phyloP scores from a whole-genome alignment of 1,139 yeast genomes.

The Diutina catenulata region DNA sequence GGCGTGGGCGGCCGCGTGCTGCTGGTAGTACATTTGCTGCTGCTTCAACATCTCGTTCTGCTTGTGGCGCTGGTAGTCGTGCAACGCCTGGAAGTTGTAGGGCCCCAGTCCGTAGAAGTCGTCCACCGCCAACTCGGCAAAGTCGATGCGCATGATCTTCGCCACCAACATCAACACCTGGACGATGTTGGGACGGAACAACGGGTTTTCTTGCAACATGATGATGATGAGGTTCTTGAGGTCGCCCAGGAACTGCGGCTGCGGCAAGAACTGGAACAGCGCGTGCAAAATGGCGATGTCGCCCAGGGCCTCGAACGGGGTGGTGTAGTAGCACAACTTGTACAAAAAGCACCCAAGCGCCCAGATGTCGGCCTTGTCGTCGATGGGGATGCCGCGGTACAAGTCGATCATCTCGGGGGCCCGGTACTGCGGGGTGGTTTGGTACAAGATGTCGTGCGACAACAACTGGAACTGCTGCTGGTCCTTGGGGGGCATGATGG shows the following conservation, averaged over 20 bases:
- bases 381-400: conserved; percentile 53
- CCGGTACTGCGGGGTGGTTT: conserved; percentile 76
- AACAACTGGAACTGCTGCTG: conserved; percentile 49
- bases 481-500: conserved; percentile 52
- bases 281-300: conserved; percentile 66
- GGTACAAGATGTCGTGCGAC: conserved; percentile 57
- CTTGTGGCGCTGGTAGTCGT: conserved; percentile 30
- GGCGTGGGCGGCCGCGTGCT: conserved; percentile 13
- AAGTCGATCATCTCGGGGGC: conserved; percentile 78
- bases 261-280: conserved; percentile 44
- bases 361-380: conserved; percentile 76
- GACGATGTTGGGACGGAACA: conserved; percentile 74
- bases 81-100: conserved; percentile 34
- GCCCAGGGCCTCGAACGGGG: conserved; percentile 71
- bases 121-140: conserved; percentile 17
- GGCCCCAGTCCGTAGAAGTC: conserved; percentile 30
- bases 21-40: conserved; percentile 25
- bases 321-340: conserved; percentile 67
- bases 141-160: conserved; percentile 21
- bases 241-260: conserved; percentile 47
- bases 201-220: conserved; percentile 69
- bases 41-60: conserved; percentile 26
- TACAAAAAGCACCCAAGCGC: conserved; percentile 71
- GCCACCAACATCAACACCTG: conserved; percentile 39
- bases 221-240: conserved; percentile 67